Evolutionary conservation across 352 stramenopile genomes (phyloP).

Genomic region (Phytophthora hybrid): DNA sequence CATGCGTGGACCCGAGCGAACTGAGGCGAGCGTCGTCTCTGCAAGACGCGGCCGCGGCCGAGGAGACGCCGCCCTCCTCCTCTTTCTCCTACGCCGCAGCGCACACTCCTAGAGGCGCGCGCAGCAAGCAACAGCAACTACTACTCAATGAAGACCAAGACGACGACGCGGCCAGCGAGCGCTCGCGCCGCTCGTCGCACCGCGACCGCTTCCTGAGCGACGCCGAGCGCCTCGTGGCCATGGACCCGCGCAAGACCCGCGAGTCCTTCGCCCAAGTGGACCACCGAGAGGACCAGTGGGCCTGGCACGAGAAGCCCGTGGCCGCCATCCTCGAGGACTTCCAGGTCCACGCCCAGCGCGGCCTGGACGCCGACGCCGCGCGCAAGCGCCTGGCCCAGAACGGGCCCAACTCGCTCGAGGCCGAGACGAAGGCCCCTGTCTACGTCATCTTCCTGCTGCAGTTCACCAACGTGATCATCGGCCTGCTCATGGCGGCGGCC

Average conservation of each 20-base stretch:
- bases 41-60: slow-evolving; percentile 28
- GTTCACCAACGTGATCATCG: slow-evolving; percentile 85
- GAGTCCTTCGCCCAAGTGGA: slow-evolving; percentile 70
- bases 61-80: slow-evolving; percentile 46
- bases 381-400: slow-evolving; percentile 47
- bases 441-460: slow-evolving; percentile 77
- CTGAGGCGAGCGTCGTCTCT: slow-evolving; percentile 36
- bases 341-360: slow-evolving; percentile 48
- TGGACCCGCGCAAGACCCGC: slow-evolving; percentile 56
- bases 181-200: slow-evolving; percentile 41
- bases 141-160: slow-evolving; percentile 36
- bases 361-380: slow-evolving; percentile 47
- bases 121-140: slow-evolving; percentile 15
- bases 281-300: slow-evolving; percentile 47
- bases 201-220: slow-evolving; percentile 70
- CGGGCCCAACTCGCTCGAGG: slow-evolving; percentile 60
- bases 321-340: slow-evolving; percentile 50
- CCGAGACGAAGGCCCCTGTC: slow-evolving; percentile 63
- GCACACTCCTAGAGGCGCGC: slow-evolving; percentile 67
- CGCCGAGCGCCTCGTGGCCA: slow-evolving; percentile 56
- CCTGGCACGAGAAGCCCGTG: slow-evolving; percentile 67
- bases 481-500: slow-evolving; percentile 62
- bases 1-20: slow-evolving; percentile 43
- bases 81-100: slow-evolving; percentile 72
- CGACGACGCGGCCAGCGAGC: slow-evolving; percentile 22